Evolutionary conservation across 768 basidiomycete species (phyloP).

Genomic region (Boletus barrowsii): DNA sequence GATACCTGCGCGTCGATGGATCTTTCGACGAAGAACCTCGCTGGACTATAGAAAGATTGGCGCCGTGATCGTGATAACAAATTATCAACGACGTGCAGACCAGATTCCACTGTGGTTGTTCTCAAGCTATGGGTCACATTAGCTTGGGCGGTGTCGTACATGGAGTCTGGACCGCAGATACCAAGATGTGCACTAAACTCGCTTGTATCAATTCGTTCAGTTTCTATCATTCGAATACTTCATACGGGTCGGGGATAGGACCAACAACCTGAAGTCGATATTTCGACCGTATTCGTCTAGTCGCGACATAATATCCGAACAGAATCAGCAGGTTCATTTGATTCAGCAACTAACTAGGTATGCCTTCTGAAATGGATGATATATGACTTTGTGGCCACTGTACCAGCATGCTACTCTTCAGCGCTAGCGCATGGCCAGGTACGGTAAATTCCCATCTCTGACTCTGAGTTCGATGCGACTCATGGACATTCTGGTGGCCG

Average conservation of each 20-base stretch:
- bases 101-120: not conserved
- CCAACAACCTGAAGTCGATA: not conserved
- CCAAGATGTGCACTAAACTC: conserved; percentile 1
- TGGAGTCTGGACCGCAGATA: conserved; percentile 6
- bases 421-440: not conserved
- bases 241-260: conserved; percentile 3
- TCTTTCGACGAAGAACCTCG: conserved; percentile 45
- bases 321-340: not conserved
- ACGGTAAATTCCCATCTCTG: not conserved
- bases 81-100: not conserved
- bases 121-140: not conserved
- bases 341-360: too few species aligned
- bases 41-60: conserved; percentile 80
- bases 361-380: too few species aligned
- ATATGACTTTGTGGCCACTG: too few species aligned
- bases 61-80: conserved; percentile 57
- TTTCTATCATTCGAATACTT: not conserved
- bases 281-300: not conserved
- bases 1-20: conserved; percentile 58
- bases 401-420: not conserved
- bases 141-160: not conserved
- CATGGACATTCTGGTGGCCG: not conserved
- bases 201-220: not conserved
- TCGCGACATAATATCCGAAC: not conserved
- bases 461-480: too few species aligned